Base-by-base conservation (phyloP, 176 grass and related monocot species). In the Musa troglodytarum region DNA sequence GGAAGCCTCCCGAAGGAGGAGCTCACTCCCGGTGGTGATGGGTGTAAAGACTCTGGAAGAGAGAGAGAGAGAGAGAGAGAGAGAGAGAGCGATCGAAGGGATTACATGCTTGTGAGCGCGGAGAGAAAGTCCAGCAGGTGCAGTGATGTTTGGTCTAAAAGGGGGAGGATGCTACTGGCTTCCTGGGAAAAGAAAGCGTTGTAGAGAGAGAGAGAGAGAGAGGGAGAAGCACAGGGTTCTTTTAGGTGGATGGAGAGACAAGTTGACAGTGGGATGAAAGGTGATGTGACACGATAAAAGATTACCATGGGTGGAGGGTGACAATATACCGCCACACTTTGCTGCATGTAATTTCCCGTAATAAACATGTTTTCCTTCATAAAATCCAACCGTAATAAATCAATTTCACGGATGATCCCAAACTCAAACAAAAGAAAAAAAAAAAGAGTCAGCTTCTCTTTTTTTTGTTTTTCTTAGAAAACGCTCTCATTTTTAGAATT, bases 271-370 rank as follows among this genome's bases (percentile, higher is more conserved):
- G 72, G 81, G 81, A 81, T 77, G 87, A 89, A 96, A 87, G 88
- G 64, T 87, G 89, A 96, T 82, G 82, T 92, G 92, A 96, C 82
- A 23, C 54, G 70, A 85, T 79, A 87, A 77, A 85, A 85, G 58
- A 67, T 53, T 16, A 9, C 56, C 53, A 73, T 52, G 26, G 57
- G 57, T 61, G 57, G 17, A 19, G n/a, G 57, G 15, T 61, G 5
- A 61, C 34, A 43, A 0, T 43, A 43, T 43, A 43, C 34, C 34
- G 0, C 34, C 34, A 43, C 34, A 43, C 4, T 0, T 5, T 6
- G 34, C 5, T 43, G 34, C 34, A 0, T 43, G 34, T 43, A 43
- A 43, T 43, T 43, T 29, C 28, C 28, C 3, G 1, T 29, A 29
- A 29, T 29, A 29, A 43, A 43, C 4, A 43, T 43, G 34, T 43